phyloP scores from a whole-genome alignment of 108 stramenopile species.

The Cyclotella atomus region DNA sequence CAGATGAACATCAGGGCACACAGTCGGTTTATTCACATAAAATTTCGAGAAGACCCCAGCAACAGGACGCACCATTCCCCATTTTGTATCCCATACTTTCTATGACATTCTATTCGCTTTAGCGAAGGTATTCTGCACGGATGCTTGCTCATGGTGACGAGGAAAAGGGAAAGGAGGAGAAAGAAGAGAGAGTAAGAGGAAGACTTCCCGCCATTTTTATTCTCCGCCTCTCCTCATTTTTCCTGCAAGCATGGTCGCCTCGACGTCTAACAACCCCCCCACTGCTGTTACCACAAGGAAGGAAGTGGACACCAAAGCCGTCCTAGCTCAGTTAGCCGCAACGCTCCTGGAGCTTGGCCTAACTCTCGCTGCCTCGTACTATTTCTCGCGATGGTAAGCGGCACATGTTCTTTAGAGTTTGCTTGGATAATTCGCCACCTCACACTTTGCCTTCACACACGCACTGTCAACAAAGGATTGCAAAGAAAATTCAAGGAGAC shows the following conservation, averaged over 20 bases:
- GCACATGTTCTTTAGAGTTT: too few species aligned
- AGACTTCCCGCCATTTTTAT: too few species aligned
- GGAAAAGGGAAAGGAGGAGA: neutral
- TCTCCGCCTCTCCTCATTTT: too few species aligned
- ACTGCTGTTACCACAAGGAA: neutral
- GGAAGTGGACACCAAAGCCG: slow-evolving; percentile 29
- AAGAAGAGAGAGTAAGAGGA: neutral
- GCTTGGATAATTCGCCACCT: neutral
- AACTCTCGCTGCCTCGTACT: slow-evolving; percentile 43
- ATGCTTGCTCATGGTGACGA: neutral
- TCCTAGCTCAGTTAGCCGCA: slow-evolving; percentile 14
- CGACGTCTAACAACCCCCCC: neutral
- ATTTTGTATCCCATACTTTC: slow-evolving; percentile 16
- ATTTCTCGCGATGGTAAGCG: slow-evolving; percentile 44
- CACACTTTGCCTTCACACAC: neutral
- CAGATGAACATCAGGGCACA: neutral
- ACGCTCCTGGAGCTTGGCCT: slow-evolving; percentile 39
- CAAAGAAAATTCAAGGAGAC: slow-evolving; percentile 14
- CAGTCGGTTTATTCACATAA: neutral
- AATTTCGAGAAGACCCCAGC: neutral
- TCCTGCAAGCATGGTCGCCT: neutral
- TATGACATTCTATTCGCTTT: slow-evolving; percentile 20
- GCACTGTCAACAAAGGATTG: too few species aligned
- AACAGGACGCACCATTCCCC: slow-evolving; percentile 12
- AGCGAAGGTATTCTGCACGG: slow-evolving; percentile 12